Conservation (phyloP, 2,329 filamentous ascomycete genomes). For the Colletotrichum incanum region DNA sequence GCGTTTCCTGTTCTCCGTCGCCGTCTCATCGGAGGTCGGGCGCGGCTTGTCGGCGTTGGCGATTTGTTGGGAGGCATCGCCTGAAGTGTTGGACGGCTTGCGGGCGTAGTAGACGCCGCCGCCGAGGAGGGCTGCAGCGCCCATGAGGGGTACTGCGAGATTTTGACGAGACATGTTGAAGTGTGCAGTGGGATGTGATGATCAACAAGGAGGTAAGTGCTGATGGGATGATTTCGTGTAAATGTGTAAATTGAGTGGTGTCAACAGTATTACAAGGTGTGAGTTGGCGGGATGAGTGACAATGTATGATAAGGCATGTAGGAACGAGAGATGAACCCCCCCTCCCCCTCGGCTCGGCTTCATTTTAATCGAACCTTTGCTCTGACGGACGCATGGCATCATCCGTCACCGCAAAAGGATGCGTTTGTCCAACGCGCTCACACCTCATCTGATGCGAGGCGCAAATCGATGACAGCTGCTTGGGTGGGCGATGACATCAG, state of each 20-base stretch:
- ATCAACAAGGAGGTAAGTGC: not conserved
- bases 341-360: not conserved
- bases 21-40: slow-evolving; percentile 32
- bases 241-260: not conserved
- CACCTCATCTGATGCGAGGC: slow-evolving; percentile 8
- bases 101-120: slow-evolving; percentile 39
- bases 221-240: not conserved
- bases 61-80: slow-evolving; percentile 35
- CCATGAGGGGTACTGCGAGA: slow-evolving; percentile 28
- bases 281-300: too few relatives aligned
- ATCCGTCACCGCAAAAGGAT: not conserved
- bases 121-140: slow-evolving; percentile 33
- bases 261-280: not conserved
- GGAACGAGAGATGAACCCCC: not conserved
- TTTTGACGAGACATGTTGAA: slow-evolving; percentile 30
- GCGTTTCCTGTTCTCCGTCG: slow-evolving; percentile 21
- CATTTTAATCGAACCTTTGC: slow-evolving; percentile 9
- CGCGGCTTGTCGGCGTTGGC: slow-evolving; percentile 14
- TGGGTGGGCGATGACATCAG: slow-evolving; percentile 42
- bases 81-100: slow-evolving; percentile 12
- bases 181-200: not conserved
- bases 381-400: slow-evolving; percentile 42
- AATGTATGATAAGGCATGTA: not conserved
- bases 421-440: not conserved
- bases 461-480: slow-evolving; percentile 44